Base-by-base conservation (phyloP, 2,329 filamentous ascomycete species). In the Fusarium incarnatum region DNA sequence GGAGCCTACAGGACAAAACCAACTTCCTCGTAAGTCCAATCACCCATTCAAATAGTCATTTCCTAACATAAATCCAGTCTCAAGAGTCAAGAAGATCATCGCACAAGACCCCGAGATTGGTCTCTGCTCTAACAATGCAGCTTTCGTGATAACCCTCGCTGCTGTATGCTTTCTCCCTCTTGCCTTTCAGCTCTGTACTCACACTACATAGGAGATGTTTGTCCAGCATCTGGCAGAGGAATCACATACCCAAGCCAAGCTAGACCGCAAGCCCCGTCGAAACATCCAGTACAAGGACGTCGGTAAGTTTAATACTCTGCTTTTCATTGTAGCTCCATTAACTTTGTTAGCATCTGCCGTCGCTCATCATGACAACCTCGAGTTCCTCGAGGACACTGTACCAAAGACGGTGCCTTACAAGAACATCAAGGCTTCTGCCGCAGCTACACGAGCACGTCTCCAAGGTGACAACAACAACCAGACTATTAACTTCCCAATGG, bases 261-360 rank as follows among this genome's bases (percentile, higher is more conserved):
- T 94, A 2, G 96, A 98, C 81, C 89, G 92, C 74, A 98, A 98
- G 80, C 95, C 95, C 8, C 88, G 96, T 60, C 90, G 94, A 65
- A 98, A 97, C 77, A 92, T 99, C 67, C 96, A 98, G 79, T 99
- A 99, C 84, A 93, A 93, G 77, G 96, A 99, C 80, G 87, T 99
- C 44, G 91, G 92, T 94, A 83, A 61, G 86, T 76, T 23, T 11
- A 45, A 11, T 15, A 16, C 23, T n/a, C 22, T 41, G 23, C 32
- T 13, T 22, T 27, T 18, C 20, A 42, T 32, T 12, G n/a, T 15
- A 10, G 20, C 22, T 32, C 12, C 27, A n/a, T 48, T 75, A 52
- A 64, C 54, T 28, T 56, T 16, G 55, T 40, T 75, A 94, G 94
- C 94, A 73, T 92, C 89, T 76, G 95, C 96, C 28, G 91, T 98